Conservation (phyloP, 495 filamentous ascomycete genomes). For the Hypoxylon lienhwacheense region DNA sequence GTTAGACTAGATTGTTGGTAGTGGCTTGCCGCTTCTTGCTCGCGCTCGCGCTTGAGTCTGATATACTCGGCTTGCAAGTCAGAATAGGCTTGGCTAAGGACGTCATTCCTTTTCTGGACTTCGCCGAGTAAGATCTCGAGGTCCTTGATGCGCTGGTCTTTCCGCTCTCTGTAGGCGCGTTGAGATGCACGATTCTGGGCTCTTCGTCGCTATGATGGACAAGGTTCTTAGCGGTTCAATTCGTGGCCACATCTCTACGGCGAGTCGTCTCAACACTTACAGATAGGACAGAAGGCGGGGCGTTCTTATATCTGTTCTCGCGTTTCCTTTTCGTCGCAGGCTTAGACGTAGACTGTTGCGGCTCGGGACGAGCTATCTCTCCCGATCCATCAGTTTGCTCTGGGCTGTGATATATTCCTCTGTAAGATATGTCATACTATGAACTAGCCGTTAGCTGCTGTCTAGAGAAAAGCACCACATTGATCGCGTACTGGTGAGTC, state of each 20-base stretch:
- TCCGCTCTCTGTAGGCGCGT: conserved; percentile 80
- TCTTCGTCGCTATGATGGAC: conserved; percentile 50
- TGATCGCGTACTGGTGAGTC: conserved; percentile 41
- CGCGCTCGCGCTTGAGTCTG: conserved; percentile 40
- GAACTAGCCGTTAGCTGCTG: conserved; percentile 14
- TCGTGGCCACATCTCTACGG: background rate
- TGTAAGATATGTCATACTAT: conserved; percentile 44
- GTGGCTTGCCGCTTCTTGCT: conserved; percentile 26
- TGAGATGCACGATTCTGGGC: conserved; percentile 66
- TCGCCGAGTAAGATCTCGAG: conserved; percentile 74
- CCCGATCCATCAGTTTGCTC: conserved; percentile 38
- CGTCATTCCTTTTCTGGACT: conserved; percentile 49
- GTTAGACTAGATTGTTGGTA: conserved; percentile 22
- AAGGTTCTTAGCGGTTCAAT: conserved; percentile 27
- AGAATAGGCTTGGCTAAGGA: conserved; percentile 47
- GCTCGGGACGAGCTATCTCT: conserved; percentile 42
- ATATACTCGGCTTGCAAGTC: conserved; percentile 47
- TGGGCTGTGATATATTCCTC: conserved; percentile 43
- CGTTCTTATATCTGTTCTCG: conserved; percentile 55
- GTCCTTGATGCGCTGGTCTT: conserved; percentile 79
- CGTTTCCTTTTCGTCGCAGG: conserved; percentile 49
- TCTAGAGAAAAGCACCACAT: background rate
- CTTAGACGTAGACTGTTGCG: conserved; percentile 42
- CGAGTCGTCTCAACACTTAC: conserved; percentile 37
- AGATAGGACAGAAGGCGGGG: conserved; percentile 50